A percentile compares a stretch with the other conserved stretches of the same genome.
Conservation (phyloP, 768 basidiomycete species). For the Panaeolus papilionaceus region DNA sequence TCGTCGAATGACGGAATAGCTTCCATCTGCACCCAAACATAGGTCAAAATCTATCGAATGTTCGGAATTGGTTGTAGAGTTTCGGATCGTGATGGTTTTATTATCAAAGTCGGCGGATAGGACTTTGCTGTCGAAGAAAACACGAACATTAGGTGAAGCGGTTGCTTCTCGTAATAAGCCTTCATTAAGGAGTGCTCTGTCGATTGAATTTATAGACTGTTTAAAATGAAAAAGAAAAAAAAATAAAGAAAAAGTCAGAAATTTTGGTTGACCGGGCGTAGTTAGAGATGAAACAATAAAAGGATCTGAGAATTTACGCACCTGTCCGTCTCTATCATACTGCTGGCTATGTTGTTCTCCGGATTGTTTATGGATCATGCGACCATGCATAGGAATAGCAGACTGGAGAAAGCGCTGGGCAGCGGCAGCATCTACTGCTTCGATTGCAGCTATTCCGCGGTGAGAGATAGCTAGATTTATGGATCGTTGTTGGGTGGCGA, state of each 20-base stretch:
- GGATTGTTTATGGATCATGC: slow-evolving; percentile 88
- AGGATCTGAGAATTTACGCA: slow-evolving; percentile 41
- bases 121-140: slow-evolving; percentile 86
- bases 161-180: slow-evolving; percentile 80
- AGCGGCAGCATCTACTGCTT: slow-evolving; percentile 75
- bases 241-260: slow-evolving; percentile 12
- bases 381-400: slow-evolving; percentile 92
- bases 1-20: slow-evolving; percentile 87
- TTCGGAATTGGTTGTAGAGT: slow-evolving; percentile 49
- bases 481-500: slow-evolving; percentile 76
- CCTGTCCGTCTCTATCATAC: slow-evolving; percentile 91
- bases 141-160: slow-evolving; percentile 62
- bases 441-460: slow-evolving; percentile 88
- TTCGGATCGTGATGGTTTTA: slow-evolving; percentile 58
- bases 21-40: slow-evolving; percentile 93
- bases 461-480: slow-evolving; percentile 97
- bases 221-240: slow-evolving; percentile 28
- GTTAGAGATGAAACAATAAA: slow-evolving; percentile 19
- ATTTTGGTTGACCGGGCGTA: background rate
- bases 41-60: slow-evolving; percentile 68
- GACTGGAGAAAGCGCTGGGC: slow-evolving; percentile 75
- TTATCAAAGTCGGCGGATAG: slow-evolving; percentile 76
- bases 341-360: slow-evolving; percentile 81
- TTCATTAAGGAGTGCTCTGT: slow-evolving; percentile 87
- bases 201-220: slow-evolving; percentile 94